Percentiles rank a stretch among this genome's conserved stretches.
phyloP scores from a whole-genome alignment of 2,329 filamentous ascomycete species.

The Pezicula carpinea region DNA sequence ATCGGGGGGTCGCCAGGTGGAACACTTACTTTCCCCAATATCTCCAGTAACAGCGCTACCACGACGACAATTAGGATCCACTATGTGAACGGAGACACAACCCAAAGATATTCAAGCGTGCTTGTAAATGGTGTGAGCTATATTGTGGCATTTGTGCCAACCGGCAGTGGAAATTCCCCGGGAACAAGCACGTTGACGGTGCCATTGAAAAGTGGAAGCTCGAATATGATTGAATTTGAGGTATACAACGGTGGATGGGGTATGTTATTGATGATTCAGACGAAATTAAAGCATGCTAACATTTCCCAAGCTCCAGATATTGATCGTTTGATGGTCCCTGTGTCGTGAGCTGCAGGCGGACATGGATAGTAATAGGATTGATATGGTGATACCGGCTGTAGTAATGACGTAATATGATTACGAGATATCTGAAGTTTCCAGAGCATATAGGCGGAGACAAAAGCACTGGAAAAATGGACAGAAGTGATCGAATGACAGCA shows the following conservation, averaged over 20 bases:
- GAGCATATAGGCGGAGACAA: too few relatives aligned
- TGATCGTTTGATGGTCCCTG: slow-evolving; percentile 49
- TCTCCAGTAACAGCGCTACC: slow-evolving; percentile 39
- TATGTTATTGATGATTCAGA: slow-evolving; percentile 14
- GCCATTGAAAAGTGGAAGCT: slow-evolving; percentile 39
- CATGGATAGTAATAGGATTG: too few relatives aligned
- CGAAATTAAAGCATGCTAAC: slow-evolving; percentile 9
- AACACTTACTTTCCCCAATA: slow-evolving; percentile 40
- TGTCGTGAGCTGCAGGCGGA: too few relatives aligned
- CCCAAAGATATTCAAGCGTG: slow-evolving; percentile 48
- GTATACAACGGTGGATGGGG: slow-evolving; percentile 35
- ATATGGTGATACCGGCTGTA: too few relatives aligned
- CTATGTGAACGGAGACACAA: slow-evolving; percentile 50
- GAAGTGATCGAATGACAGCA: too few relatives aligned
- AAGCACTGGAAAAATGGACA: too few relatives aligned
- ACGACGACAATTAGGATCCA: slow-evolving; percentile 49
- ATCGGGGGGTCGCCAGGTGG: slow-evolving; percentile 45
- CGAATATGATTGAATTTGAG: slow-evolving; percentile 45
- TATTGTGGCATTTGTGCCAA: slow-evolving; percentile 50
- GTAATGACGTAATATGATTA: too few relatives aligned
- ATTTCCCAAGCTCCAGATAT: slow-evolving; percentile 41
- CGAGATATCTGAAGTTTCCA: too few relatives aligned
- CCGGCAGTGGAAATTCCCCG: slow-evolving; percentile 37
- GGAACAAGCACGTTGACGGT: slow-evolving; percentile 43
- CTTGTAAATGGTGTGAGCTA: slow-evolving; percentile 49